Conservation (phyloP, 2,329 filamentous ascomycete species). For the Fusarium goolgardi region DNA sequence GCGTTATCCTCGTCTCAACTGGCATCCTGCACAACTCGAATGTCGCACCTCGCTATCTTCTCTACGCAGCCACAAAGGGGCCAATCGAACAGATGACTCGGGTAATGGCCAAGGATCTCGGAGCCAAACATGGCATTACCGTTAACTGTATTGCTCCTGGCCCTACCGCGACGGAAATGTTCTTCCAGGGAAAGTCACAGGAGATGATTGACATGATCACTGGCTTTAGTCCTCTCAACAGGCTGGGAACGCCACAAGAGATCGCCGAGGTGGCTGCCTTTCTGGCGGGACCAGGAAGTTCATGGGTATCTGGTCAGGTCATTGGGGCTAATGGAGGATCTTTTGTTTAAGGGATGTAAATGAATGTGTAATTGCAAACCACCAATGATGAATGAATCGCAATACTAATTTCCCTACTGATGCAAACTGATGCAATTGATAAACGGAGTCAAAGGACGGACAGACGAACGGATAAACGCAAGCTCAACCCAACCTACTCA, state of each 20-base stretch:
- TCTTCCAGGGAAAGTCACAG: constrained; percentile 16
- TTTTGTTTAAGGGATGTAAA: not conserved
- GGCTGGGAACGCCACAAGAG: constrained; percentile 7
- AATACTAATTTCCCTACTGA: not conserved
- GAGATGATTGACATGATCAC: constrained; percentile 11
- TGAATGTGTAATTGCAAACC: fast-evolving
- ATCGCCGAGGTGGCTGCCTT: constrained; percentile 8
- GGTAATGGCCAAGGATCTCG: constrained; percentile 14
- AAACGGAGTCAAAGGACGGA: too few species aligned
- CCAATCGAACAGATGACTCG: constrained; percentile 19
- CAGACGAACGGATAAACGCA: fast-evolving
- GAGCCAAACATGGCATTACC: constrained; percentile 10
- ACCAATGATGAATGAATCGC: not conserved
- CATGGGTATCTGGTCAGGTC: constrained; percentile 16
- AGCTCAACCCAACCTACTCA: not conserved
- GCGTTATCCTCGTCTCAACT: constrained; percentile 13
- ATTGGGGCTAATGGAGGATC: constrained; percentile 21
- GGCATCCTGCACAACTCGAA: constrained; percentile 11
- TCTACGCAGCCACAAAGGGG: constrained; percentile 13
- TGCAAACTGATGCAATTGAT: not conserved
- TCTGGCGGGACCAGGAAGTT: constrained; percentile 8
- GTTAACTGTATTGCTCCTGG: constrained; percentile 17
- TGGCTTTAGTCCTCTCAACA: not conserved
- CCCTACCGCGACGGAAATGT: constrained; percentile 16
- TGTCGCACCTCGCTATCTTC: constrained; percentile 16